These are phyloP conservation scores for Symbiodinium pilosum DNA, from an alignment of 73 alveolate genomes.

Conservation along the genomic window DNA sequence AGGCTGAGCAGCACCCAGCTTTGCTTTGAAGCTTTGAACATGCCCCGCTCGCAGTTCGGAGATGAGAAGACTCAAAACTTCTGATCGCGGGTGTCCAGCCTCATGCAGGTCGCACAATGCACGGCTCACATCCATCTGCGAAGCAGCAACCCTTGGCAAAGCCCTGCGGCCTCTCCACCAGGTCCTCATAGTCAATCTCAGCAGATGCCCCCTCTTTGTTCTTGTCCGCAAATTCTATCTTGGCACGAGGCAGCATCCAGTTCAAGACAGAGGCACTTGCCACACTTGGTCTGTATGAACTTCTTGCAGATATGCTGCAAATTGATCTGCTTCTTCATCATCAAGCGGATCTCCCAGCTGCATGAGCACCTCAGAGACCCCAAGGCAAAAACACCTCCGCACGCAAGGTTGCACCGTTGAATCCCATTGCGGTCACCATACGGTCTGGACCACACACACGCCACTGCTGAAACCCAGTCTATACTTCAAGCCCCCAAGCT, in stretches of 20 bases:
- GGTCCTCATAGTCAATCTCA: conserved; percentile 64
- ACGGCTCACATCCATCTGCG: too few relatives aligned
- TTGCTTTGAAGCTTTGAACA: too few relatives aligned
- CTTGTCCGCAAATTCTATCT: conserved; percentile 60
- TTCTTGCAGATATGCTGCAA: background rate
- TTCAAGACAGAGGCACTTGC: background rate
- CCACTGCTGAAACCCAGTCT: too few relatives aligned
- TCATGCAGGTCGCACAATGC: background rate
- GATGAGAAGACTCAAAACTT: background rate
- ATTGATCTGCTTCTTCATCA: conserved; percentile 77
- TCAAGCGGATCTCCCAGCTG: conserved; percentile 73
- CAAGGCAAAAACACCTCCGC: too few relatives aligned
- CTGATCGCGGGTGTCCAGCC: background rate
- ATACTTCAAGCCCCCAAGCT: background rate
- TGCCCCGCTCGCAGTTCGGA: too few relatives aligned
- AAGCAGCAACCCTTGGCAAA: background rate
- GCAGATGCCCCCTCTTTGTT: conserved; percentile 45
- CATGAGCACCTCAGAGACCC: conserved; percentile 54
- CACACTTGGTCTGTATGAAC: too few relatives aligned
- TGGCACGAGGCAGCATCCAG: background rate
- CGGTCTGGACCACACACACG: too few relatives aligned
- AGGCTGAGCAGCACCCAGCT: background rate
- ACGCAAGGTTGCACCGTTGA: too few relatives aligned
- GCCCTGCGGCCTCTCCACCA: conserved; percentile 11
- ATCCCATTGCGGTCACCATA: too few relatives aligned